Evolutionary conservation across 164 flowering plant species (phyloP).

Genomic region (Buxus sempervirens): DNA sequence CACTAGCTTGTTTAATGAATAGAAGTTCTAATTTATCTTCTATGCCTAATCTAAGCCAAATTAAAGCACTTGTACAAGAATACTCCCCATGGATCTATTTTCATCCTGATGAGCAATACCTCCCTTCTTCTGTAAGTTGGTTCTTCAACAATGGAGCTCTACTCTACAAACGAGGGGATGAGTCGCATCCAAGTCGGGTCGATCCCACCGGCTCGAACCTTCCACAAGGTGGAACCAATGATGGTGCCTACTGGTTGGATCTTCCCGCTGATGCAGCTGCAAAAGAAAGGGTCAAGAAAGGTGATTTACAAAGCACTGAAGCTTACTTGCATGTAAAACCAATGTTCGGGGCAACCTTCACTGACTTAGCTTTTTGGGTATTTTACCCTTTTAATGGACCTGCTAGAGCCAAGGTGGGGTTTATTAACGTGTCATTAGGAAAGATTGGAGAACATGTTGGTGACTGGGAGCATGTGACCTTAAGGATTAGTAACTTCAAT

Average conservation of each 20-base stretch:
- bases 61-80: conserved; percentile 39
- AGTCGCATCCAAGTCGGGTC: conserved; percentile 43
- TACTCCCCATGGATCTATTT: conserved; percentile 69
- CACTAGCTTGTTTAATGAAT: conserved; percentile 57
- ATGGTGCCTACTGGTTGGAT: conserved; percentile 79
- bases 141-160: conserved; percentile 68
- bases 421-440: conserved; percentile 33
- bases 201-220: conserved; percentile 67
- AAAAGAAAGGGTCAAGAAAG: conserved; percentile 55
- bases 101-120: conserved; percentile 71
- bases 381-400: conserved; percentile 82
- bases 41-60: conserved; percentile 63
- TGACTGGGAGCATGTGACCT: conserved; percentile 59
- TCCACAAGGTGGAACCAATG: conserved; percentile 73
- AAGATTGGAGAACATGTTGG: conserved; percentile 60
- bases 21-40: conserved; percentile 15
- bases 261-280: conserved; percentile 45
- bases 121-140: conserved; percentile 79
- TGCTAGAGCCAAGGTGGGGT: conserved; percentile 32
- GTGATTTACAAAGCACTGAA: conserved; percentile 40
- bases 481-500: conserved; percentile 53
- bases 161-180: conserved; percentile 46
- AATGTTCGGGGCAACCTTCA: conserved; percentile 66
- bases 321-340: conserved; percentile 72
- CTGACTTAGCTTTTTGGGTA: conserved; percentile 70